Conservation (phyloP, 192 early-diverging fungal genomes). For the Coemansia sp. region DNA sequence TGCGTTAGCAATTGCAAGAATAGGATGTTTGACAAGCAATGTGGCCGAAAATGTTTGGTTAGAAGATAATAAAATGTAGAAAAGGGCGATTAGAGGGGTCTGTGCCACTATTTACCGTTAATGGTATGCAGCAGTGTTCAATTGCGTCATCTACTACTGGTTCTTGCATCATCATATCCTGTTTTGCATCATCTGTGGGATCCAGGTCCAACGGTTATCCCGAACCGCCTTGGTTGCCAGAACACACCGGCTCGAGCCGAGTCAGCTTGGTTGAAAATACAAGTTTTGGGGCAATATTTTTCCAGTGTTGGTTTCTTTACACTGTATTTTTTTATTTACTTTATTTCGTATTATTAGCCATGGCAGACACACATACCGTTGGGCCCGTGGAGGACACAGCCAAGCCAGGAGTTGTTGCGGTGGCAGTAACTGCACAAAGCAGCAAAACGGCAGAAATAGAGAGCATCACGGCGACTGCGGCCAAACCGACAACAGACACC, state of each 20-base stretch:
- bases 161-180: constrained; percentile 1
- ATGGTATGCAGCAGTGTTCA: neutral
- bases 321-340: neutral
- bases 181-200: neutral
- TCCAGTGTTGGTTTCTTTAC: neutral
- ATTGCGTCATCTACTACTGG: constrained; percentile 2
- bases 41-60: too few relatives aligned
- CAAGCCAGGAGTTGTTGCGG: neutral
- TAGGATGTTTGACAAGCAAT: too few relatives aligned
- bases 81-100: neutral
- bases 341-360: neutral
- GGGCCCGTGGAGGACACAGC: neutral
- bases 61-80: too few relatives aligned
- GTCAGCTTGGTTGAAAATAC: neutral
- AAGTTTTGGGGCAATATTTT: neutral
- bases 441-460: neutral
- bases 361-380: neutral
- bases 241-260: neutral
- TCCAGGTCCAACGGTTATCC: neutral
- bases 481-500: neutral
- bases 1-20: too few relatives aligned
- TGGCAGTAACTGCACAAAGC: neutral
- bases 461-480: neutral
- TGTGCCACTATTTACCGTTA: neutral
- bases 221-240: neutral